These are phyloP conservation scores for Candida taoyuanica DNA, from an alignment of 805 yeast species.

Conservation along the genomic window DNA sequence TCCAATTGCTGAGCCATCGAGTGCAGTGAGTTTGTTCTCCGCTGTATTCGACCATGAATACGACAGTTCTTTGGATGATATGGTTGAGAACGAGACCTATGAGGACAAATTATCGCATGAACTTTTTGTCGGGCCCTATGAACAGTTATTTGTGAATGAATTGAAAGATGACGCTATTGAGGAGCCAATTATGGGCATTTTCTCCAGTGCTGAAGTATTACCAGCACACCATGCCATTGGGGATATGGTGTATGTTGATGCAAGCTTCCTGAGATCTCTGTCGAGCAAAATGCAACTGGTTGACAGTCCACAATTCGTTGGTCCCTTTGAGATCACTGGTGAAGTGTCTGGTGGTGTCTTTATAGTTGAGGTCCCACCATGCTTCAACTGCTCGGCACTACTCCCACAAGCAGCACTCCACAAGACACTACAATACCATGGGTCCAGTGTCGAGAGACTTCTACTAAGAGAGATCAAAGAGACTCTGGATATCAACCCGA, in stretches of 20 bases:
- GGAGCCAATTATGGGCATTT: not conserved
- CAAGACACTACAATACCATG: not conserved
- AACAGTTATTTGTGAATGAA: no score
- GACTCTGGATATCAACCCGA: not conserved
- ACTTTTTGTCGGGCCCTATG: not conserved
- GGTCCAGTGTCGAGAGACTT: conserved; percentile 1
- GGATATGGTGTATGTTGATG: conserved; percentile 6
- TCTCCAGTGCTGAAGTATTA: not conserved
- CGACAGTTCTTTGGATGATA: not conserved
- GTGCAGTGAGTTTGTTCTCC: not conserved
- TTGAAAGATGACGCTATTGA: no score
- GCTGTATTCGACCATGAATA: not conserved
- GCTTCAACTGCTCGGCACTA: conserved; percentile 6
- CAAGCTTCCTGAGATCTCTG: conserved; percentile 2
- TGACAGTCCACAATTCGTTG: conserved; percentile 1
- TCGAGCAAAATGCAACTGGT: conserved; percentile 1
- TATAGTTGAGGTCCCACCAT: conserved; percentile 7
- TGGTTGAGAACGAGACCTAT: not conserved
- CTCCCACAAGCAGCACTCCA: conserved; percentile 3
- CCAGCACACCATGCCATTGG: not conserved
- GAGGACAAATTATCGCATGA: not conserved
- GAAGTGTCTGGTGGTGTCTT: conserved; percentile 1
- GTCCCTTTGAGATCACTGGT: conserved; percentile 6
- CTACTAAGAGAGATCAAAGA: conserved; percentile 4
- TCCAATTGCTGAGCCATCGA: not conserved